These are phyloP conservation scores for Lagerstroemia speciosa DNA, from an alignment of 345 rosid species.

Conservation along the genomic window DNA sequence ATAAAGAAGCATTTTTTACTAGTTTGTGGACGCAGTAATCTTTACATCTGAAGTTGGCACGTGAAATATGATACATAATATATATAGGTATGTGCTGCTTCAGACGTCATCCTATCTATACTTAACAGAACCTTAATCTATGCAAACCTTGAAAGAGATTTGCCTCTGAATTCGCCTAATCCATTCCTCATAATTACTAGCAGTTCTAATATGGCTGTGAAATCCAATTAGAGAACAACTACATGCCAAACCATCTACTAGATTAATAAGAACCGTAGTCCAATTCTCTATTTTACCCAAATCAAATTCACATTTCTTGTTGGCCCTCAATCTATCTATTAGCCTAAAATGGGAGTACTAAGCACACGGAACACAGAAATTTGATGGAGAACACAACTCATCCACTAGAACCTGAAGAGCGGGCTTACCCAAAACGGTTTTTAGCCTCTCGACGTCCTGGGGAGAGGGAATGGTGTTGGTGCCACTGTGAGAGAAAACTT, in stretches of 20 bases:
- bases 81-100: neutral
- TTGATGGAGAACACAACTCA: neutral
- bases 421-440: conserved; percentile 59
- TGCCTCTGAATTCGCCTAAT: neutral
- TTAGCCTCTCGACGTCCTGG: conserved; percentile 47
- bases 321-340: neutral
- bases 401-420: neutral
- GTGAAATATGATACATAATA: neutral
- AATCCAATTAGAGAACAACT: neutral
- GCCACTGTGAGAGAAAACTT: conserved; percentile 45
- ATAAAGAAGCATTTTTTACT: neutral
- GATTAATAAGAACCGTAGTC: neutral
- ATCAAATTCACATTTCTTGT: neutral
- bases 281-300: neutral
- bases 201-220: neutral
- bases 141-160: neutral
- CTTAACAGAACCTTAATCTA: neutral
- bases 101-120: no score
- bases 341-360: neutral
- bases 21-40: neutral
- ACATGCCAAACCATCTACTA: neutral
- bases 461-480: conserved; percentile 55
- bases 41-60: neutral
- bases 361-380: neutral
- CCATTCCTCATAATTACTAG: neutral